Evolutionary conservation across 495 filamentous ascomycete genomes (phyloP), one percentile per base, ranked within the genome.

Genomic region (Penicillium manginii): DNA sequence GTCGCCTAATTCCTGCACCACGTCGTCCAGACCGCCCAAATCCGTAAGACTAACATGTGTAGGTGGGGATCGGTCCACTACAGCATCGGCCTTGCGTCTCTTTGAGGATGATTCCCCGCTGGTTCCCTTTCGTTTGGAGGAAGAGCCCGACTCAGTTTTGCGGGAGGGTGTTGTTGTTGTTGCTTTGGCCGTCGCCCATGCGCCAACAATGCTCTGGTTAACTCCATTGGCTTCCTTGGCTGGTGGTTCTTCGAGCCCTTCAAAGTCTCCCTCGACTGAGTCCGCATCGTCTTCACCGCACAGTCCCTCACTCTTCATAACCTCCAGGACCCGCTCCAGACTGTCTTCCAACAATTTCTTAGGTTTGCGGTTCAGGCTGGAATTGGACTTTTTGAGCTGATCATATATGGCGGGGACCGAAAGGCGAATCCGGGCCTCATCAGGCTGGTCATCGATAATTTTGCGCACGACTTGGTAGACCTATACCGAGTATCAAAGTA

Each of bases 21-120:
- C 86, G 59, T 88, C 81, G 59, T 96, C 91, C 50, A 97, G 81
- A 10, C 93, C 93, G 52, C 92, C 94, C 45, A 97, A 80, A 67
- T 97, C 91, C 10, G 85, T 80, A 19, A 98, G 80, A 58, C 84
- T 88, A 17, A 94, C 74, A 59, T 90, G 84, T 5, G 82, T 88
- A 4, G 93, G 92, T 0, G 94, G 89, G 31, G 82, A 85, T 39
- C 85, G 78, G 72, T 91, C 84, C 39, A 83, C 69, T 2, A 68
- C 78, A 54, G 70, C 77, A 56, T 82, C 73, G 66, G 75, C 81
- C 71, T 86, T 90, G 29, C 88, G 78, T 55, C 85, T 80, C 73
- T 92, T 92, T 2, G 80, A 71, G 19, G 73, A 80, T 3, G 91
- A 85, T 68, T 93, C 92, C 29, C 85, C 88, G 65, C 88, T 87